Evolutionary conservation across 1,284 basidiomycete genomes (phyloP).

Genomic region (Stygiomarasmius scandens): DNA sequence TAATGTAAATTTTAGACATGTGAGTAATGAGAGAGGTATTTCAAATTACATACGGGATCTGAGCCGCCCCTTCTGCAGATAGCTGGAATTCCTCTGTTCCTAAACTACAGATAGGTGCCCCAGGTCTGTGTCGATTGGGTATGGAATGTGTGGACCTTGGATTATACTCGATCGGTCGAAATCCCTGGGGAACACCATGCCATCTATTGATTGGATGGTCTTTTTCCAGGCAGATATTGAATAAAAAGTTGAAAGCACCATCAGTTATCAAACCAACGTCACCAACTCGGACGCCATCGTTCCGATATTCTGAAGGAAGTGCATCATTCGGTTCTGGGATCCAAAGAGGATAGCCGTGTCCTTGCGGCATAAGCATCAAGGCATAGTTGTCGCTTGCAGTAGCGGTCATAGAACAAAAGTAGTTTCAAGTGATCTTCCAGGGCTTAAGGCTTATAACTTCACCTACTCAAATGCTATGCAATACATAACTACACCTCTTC

Average conservation of each 20-base stretch:
- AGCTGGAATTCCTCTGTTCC: background rate
- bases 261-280: slow-evolving; percentile 30
- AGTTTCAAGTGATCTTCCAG: too few relatives aligned
- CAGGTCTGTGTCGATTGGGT: background rate
- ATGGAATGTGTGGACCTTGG: background rate
- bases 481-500: too few relatives aligned
- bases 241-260: slow-evolving; percentile 33
- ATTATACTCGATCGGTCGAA: background rate
- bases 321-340: slow-evolving; percentile 25
- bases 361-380: background rate
- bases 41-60: background rate
- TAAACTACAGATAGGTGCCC: background rate
- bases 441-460: too few relatives aligned
- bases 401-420: too few relatives aligned
- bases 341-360: slow-evolving; percentile 32
- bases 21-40: background rate
- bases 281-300: slow-evolving; percentile 25
- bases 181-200: background rate
- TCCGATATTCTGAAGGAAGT: slow-evolving; percentile 21
- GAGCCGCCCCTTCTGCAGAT: background rate
- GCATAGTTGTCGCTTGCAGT: background rate
- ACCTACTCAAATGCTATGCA: too few relatives aligned
- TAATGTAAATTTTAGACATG: background rate
- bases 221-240: slow-evolving; percentile 28
- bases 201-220: slow-evolving; percentile 2